A percentile compares a stretch with the other conserved stretches of the same genome.
Conservation (phyloP, 73 alveolate genomes). For the Tetrahymena borealis region DNA sequence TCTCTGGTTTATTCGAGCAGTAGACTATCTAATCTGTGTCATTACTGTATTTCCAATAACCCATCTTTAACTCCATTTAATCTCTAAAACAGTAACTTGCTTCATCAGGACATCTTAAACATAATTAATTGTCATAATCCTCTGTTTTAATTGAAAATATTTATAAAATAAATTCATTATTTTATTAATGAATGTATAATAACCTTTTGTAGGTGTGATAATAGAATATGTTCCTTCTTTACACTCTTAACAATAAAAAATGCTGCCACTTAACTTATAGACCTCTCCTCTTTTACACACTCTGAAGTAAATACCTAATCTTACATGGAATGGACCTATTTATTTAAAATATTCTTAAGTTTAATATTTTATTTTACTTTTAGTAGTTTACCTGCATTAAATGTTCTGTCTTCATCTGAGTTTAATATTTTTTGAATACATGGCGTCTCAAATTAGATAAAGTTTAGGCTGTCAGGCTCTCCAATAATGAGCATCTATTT, state of each 20-base stretch:
- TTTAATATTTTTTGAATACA: background rate
- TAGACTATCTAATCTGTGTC: background rate
- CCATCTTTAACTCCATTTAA: background rate
- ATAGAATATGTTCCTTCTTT: background rate
- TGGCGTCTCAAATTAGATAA: background rate
- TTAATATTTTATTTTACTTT: background rate
- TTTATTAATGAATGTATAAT: background rate
- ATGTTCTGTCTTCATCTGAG: background rate
- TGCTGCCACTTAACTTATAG: background rate
- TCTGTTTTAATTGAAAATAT: background rate
- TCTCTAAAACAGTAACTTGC: background rate
- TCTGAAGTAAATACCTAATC: background rate
- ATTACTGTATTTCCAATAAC: conserved; percentile 25
- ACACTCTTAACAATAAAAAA: background rate
- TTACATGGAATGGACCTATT: background rate
- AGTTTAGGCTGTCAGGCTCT: background rate
- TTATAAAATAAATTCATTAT: background rate
- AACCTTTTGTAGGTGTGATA: background rate
- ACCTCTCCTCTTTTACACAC: background rate
- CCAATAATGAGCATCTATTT: background rate
- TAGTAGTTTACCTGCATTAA: background rate
- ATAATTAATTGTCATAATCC: background rate
- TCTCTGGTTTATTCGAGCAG: conserved; percentile 1
- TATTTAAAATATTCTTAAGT: background rate
- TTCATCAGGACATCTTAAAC: background rate